Percentiles rank a stretch among this genome's conserved stretches.
Evolutionary conservation across 495 filamentous ascomycete species (phyloP).

Genomic region (Aspergillus funiculosus): DNA sequence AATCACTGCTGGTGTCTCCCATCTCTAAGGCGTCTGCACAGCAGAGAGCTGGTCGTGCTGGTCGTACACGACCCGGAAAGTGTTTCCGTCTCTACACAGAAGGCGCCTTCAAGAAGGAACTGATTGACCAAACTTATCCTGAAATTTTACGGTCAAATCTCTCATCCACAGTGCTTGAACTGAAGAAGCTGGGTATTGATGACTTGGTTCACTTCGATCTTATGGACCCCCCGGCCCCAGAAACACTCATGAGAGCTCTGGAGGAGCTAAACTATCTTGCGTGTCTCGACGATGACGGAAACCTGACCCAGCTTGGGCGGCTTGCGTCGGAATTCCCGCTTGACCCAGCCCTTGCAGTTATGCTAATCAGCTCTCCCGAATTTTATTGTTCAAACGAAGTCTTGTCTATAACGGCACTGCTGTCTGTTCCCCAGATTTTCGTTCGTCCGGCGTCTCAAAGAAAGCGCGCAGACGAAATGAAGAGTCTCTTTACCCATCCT

Average conservation of each 20-base stretch:
- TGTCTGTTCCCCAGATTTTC: constrained; percentile 94
- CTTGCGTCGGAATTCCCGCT: constrained; percentile 94
- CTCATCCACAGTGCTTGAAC: constrained; percentile 85
- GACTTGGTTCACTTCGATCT: constrained; percentile 97
- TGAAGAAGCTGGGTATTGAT: constrained; percentile 95
- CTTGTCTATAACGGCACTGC: constrained; percentile 84
- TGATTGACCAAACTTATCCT: constrained; percentile 94
- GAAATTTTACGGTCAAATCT: constrained; percentile 94
- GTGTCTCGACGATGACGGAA: constrained; percentile 93
- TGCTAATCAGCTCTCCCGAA: constrained; percentile 95
- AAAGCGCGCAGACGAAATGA: constrained; percentile 97
- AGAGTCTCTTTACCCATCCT: constrained; percentile 81
- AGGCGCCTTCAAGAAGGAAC: constrained; percentile 92
- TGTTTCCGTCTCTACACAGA: constrained; percentile 98
- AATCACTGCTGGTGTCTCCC: constrained; percentile 90
- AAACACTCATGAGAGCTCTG: constrained; percentile 96
- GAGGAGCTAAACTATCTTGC: constrained; percentile 97
- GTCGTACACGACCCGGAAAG: constrained; percentile 95
- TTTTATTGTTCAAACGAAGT: constrained; percentile 99
- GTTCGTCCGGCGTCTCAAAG: constrained; percentile 76
- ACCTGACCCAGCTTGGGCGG: constrained; percentile 77
- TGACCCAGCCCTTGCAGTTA: constrained; percentile 91
- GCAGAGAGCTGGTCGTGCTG: constrained; percentile 95
- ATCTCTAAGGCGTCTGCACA: constrained; percentile 99
- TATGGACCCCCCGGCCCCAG: constrained; percentile 97